These are phyloP conservation scores for Gossypium sturtianum DNA, from an alignment of 345 rosid species.

Conservation along the genomic window DNA sequence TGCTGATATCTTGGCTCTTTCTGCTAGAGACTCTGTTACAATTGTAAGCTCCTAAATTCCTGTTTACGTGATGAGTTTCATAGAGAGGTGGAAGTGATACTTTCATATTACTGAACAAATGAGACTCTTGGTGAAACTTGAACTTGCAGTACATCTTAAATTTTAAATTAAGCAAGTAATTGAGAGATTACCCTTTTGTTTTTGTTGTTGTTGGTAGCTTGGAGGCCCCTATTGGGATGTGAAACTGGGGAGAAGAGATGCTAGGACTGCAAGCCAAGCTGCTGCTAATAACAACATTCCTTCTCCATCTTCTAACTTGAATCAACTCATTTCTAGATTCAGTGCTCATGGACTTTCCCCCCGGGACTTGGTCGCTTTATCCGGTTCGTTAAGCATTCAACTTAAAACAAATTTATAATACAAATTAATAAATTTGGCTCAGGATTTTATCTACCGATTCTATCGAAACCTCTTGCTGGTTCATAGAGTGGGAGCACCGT, in stretches of 20 bases:
- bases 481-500: too few species aligned
- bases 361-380: slow-evolving; percentile 72
- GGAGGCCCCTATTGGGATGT: slow-evolving; percentile 83
- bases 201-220: slow-evolving; percentile 33
- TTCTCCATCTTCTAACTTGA: slow-evolving; percentile 52
- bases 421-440: too few species aligned
- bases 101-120: too few species aligned
- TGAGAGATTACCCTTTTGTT: neutral
- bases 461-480: too few species aligned
- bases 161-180: neutral
- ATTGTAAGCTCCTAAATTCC: neutral
- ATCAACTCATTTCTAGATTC: slow-evolving; percentile 50
- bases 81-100: too few species aligned
- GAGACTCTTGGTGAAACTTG: neutral
- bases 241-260: slow-evolving; percentile 85
- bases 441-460: too few species aligned
- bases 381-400: slow-evolving; percentile 34
- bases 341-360: slow-evolving; percentile 61
- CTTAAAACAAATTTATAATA: too few species aligned
- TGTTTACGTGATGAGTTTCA: too few species aligned
- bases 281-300: slow-evolving; percentile 79
- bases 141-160: too few species aligned
- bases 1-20: slow-evolving; percentile 68
- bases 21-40: slow-evolving; percentile 65
- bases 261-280: slow-evolving; percentile 64